phyloP scores from a whole-genome alignment of 1,139 yeast species.

The Lodderomyces pseudojiufengensis region DNA sequence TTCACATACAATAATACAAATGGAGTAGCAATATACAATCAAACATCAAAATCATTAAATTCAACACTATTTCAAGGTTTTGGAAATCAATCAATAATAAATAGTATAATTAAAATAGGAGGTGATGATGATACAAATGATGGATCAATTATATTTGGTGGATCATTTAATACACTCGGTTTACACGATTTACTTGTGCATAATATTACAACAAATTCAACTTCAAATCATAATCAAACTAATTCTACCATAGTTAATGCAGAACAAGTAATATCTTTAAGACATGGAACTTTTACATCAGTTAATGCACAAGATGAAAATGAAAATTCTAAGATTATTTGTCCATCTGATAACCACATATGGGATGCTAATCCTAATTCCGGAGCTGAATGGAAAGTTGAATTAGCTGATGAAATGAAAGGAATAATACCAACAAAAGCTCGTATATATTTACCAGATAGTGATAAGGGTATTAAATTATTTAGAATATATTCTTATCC shows the following conservation, averaged over 20 bases:
- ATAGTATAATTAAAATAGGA: slow-evolving; percentile 57
- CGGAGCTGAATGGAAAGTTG: slow-evolving; percentile 68
- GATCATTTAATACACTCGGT: slow-evolving; percentile 65
- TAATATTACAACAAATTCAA: slow-evolving; percentile 23
- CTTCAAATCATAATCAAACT: slow-evolving; percentile 25
- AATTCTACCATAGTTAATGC: slow-evolving; percentile 45
- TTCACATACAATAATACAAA: slow-evolving; percentile 53
- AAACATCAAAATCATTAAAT: slow-evolving; percentile 36
- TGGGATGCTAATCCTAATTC: slow-evolving; percentile 57
- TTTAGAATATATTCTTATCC: slow-evolving; percentile 80
- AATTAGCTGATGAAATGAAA: slow-evolving; percentile 50
- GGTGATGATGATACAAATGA: slow-evolving; percentile 24
- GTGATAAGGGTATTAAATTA: slow-evolving; percentile 52
- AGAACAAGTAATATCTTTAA: slow-evolving; percentile 66
- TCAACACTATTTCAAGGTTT: slow-evolving; percentile 78
- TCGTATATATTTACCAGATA: slow-evolving; percentile 61
- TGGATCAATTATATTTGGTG: slow-evolving; percentile 72
- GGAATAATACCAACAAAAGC: slow-evolving; percentile 68
- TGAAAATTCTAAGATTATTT: slow-evolving; percentile 43
- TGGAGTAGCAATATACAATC: slow-evolving; percentile 68
- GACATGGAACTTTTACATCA: slow-evolving; percentile 55
- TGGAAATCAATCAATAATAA: slow-evolving; percentile 53
- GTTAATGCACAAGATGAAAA: slow-evolving; percentile 43
- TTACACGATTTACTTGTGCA: slow-evolving; percentile 42
- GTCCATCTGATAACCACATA: slow-evolving; percentile 50